phyloP scores from a whole-genome alignment of 257 asterid genomes.

The Lavandula angustifolia region DNA sequence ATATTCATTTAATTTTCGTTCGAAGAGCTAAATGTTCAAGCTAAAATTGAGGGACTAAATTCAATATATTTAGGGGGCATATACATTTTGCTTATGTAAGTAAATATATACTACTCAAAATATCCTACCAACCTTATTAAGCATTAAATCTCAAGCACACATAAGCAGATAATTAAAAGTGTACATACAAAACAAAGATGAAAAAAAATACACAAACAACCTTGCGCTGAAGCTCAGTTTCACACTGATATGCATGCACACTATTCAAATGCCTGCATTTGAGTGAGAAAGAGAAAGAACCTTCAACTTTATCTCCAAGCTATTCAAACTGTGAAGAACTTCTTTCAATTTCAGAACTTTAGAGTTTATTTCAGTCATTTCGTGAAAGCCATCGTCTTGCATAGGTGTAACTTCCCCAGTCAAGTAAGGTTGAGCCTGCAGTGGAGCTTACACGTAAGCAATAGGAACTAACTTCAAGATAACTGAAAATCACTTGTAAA shows the following conservation, averaged over 20 bases:
- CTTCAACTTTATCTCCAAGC: constrained; percentile 86
- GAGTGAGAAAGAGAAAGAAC: constrained; percentile 41
- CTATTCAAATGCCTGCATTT: background rate
- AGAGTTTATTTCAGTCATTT: constrained; percentile 43
- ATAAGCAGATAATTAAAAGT: background rate
- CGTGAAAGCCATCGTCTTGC: constrained; percentile 46
- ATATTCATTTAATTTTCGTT: background rate
- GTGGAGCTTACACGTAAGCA: constrained; percentile 30
- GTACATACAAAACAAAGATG: background rate
- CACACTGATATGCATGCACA: constrained; percentile 10
- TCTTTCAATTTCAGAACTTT: constrained; percentile 57
- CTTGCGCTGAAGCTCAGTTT: background rate
- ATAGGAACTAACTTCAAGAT: constrained; percentile 8
- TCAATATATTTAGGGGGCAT: no score
- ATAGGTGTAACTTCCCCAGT: constrained; percentile 59
- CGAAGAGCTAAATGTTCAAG: background rate
- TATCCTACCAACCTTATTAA: no score
- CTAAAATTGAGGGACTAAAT: no score
- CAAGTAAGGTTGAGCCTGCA: constrained; percentile 77
- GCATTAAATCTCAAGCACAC: background rate
- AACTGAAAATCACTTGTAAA: constrained; percentile 9
- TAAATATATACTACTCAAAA: no score
- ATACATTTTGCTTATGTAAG: no score
- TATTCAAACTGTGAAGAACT: constrained; percentile 63
- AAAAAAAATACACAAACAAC: background rate